Evolutionary conservation across 2,329 filamentous ascomycete species (phyloP).

Genomic region (Dendrostoma leiphaemia): DNA sequence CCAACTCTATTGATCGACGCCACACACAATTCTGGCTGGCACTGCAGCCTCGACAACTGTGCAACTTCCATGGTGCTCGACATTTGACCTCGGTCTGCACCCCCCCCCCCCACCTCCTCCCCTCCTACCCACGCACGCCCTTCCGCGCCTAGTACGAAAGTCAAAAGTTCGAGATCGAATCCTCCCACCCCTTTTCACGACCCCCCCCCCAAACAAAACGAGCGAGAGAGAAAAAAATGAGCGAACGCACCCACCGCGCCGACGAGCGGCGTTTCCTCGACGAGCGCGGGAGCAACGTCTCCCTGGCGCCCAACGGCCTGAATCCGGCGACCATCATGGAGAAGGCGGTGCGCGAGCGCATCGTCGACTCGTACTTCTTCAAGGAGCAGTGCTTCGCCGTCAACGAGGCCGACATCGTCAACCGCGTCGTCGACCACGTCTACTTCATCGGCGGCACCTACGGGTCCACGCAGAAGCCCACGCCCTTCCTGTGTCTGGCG

Average conservation of each 20-base stretch:
- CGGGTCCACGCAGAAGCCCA: slow-evolving; percentile 79
- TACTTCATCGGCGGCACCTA: slow-evolving; percentile 85
- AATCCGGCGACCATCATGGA: slow-evolving; percentile 97
- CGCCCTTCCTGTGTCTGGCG: slow-evolving; percentile 87
- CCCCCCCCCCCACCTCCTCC: too few species aligned
- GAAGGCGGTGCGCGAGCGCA: slow-evolving; percentile 91
- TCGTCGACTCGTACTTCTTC: slow-evolving; percentile 95
- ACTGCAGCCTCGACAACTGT: too few species aligned
- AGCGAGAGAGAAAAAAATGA: slow-evolving; percentile 21
- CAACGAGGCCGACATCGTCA: slow-evolving; percentile 79
- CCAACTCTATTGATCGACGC: neutral
- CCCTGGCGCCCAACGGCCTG: slow-evolving; percentile 78
- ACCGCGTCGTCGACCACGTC: slow-evolving; percentile 82
- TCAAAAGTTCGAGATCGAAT: neutral
- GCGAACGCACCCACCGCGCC: slow-evolving; percentile 57
- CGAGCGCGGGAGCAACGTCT: slow-evolving; percentile 77
- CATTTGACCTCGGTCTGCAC: too few species aligned
- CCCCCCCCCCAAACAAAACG: too few species aligned
- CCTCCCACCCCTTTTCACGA: neutral
- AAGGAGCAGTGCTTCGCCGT: slow-evolving; percentile 98
- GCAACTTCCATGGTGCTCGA: too few species aligned
- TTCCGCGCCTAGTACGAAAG: too few species aligned
- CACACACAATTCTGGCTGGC: neutral
- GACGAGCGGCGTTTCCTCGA: slow-evolving; percentile 83
- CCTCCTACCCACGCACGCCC: too few species aligned